These are phyloP conservation scores for Mycena haematopus DNA, from an alignment of 768 basidiomycete species.

Conservation along the genomic window DNA sequence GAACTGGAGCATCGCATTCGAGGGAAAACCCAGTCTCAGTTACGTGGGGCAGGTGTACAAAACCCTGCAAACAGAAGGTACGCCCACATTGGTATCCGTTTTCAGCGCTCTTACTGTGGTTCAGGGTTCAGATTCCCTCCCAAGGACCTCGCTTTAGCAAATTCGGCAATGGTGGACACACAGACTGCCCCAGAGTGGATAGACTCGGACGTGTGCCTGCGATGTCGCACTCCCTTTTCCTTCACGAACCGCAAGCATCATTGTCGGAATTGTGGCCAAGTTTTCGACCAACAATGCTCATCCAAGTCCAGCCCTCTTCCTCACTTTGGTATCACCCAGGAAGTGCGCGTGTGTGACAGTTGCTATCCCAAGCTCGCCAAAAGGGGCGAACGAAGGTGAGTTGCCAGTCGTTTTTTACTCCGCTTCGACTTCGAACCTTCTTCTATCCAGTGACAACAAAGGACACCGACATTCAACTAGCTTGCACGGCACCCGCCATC, in stretches of 20 bases:
- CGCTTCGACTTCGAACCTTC: constrained; percentile 8
- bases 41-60: constrained; percentile 87
- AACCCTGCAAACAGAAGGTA: constrained; percentile 77
- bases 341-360: constrained; percentile 92
- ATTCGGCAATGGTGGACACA: constrained; percentile 88
- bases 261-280: constrained; percentile 96
- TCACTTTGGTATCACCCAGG: constrained; percentile 91
- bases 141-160: constrained; percentile 70
- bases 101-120: neutral
- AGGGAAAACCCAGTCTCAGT: constrained; percentile 73
- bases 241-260: constrained; percentile 99
- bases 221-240: constrained; percentile 88
- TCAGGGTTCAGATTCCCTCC: constrained; percentile 87
- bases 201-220: constrained; percentile 92
- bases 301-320: constrained; percentile 85
- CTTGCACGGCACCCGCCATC: constrained; percentile 59
- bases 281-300: constrained; percentile 95
- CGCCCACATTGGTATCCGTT: constrained; percentile 16
- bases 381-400: constrained; percentile 65
- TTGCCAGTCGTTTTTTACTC: constrained; percentile 15
- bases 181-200: constrained; percentile 96
- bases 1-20: constrained; percentile 92
- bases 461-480: constrained; percentile 62
- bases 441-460: constrained; percentile 49
- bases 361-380: constrained; percentile 82